Base-by-base conservation (phyloP, 2,329 filamentous ascomycete genomes). In the Penicillium capsulatum region DNA sequence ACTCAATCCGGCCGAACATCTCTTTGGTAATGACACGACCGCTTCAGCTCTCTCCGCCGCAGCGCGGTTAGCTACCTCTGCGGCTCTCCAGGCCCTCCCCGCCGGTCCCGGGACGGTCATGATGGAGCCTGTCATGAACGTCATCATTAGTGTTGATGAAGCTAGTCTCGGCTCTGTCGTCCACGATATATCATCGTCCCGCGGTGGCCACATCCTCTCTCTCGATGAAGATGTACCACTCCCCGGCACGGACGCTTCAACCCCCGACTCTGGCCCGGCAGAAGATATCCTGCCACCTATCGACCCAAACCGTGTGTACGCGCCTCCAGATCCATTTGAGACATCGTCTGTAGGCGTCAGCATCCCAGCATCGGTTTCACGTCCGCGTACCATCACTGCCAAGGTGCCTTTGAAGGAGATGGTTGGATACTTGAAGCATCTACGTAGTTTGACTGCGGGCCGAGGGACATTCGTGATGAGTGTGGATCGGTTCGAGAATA, bases 341-440 rank as follows among this genome's bases (percentile, higher is more conserved):
- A 47, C 55, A 3, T 38, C 53, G 1, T 58, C 48, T 11, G 33
- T 57, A 9, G 50, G 49, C 3, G 40, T 32, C 8, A 42, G 63
- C 44, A 26, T 52, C 44, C 59, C 51, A 43, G 53, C 32, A 53
- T 63, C 54, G 11, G 49, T 60, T 2, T 65, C 64, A 30, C 64
- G 74, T 20, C 77, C 80, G 42, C 65, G 75, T 40, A 74, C 83
- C 34, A 87, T 98, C 51, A 81, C 84, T 8, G 92, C 90, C 15
- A 81, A 86, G 55, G 91, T 97, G 17, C 92, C 92, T 20, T 73
- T 97, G 55, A 94, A 92, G 67, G 91, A 97, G 66, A 96, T 97
- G 87, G 83, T 97, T 24, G 86, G 91, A 29, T 98, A 97, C 64
- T 73, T 97, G 53, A 87, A 88, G 61, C 86, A 94, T 60, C 67